These are phyloP conservation scores for Cyberlindnera mycetangii DNA, from an alignment of 805 yeast genomes.

Conservation along the genomic window DNA sequence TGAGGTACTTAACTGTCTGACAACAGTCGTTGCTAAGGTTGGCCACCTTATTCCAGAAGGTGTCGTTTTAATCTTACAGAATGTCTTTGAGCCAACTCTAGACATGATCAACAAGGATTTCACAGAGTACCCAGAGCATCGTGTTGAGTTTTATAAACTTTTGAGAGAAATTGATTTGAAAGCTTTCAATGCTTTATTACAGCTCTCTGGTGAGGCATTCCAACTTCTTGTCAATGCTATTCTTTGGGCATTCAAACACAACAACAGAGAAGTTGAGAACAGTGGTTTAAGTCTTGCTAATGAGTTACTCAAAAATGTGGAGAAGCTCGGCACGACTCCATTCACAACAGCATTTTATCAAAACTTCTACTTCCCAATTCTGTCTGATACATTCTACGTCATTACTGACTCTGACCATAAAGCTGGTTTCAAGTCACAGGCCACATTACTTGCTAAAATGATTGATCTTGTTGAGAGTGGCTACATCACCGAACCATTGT, in stretches of 20 bases:
- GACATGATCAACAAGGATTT: slow-evolving; percentile 95
- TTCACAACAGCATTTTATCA: slow-evolving; percentile 85
- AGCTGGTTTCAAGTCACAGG: slow-evolving; percentile 89
- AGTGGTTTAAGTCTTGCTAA: slow-evolving; percentile 82
- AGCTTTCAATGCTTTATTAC: slow-evolving; percentile 81
- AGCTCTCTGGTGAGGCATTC: slow-evolving; percentile 89
- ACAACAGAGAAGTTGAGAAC: slow-evolving; percentile 94
- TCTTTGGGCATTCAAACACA: slow-evolving; percentile 97
- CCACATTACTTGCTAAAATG: slow-evolving; percentile 78
- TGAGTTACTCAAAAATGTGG: slow-evolving; percentile 83
- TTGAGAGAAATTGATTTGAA: slow-evolving; percentile 82
- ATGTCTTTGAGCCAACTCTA: slow-evolving; percentile 91
- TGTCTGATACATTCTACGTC: slow-evolving; percentile 89
- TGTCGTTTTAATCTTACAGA: slow-evolving; percentile 80
- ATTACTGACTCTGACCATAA: slow-evolving; percentile 97
- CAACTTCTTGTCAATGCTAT: slow-evolving; percentile 90
- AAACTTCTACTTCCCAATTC: slow-evolving; percentile 82
- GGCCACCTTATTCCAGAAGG: slow-evolving; percentile 88
- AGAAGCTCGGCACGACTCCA: slow-evolving; percentile 60
- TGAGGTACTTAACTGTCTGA: slow-evolving; percentile 92
- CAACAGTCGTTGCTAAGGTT: slow-evolving; percentile 82
- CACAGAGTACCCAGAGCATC: slow-evolving; percentile 95
- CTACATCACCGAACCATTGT: slow-evolving; percentile 74
- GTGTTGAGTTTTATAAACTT: slow-evolving; percentile 92
- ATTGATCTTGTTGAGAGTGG: slow-evolving; percentile 78